Evolutionary conservation across 1,139 yeast genomes (phyloP).

Genomic region (Lodderomyces metapsilosis): DNA sequence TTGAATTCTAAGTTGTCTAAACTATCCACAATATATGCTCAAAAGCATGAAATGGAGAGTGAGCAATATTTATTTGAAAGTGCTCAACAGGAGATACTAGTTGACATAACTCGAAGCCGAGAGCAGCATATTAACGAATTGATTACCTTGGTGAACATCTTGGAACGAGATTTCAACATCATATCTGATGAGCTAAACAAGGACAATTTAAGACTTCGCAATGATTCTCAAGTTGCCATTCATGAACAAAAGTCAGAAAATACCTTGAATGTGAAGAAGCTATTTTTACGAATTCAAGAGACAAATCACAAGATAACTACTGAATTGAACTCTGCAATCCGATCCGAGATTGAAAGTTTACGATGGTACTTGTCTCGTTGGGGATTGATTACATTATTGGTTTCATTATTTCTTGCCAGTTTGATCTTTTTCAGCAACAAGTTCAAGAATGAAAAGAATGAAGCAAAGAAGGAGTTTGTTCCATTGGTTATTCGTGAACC

Average conservation of each 20-base stretch:
- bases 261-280: constrained; percentile 68
- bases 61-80: constrained; percentile 88
- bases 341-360: constrained; percentile 82
- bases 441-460: constrained; percentile 24
- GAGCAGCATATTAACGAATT: constrained; percentile 70
- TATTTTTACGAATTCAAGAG: constrained; percentile 75
- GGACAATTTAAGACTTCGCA: constrained; percentile 60
- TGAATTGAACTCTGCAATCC: constrained; percentile 75
- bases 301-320: constrained; percentile 84
- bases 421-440: constrained; percentile 41
- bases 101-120: constrained; percentile 73
- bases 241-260: constrained; percentile 87
- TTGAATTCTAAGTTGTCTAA: constrained; percentile 56
- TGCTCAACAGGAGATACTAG: constrained; percentile 83
- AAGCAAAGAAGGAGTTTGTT: constrained; percentile 35
- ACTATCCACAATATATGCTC: constrained; percentile 59
- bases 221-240: constrained; percentile 79
- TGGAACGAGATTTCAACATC: constrained; percentile 70
- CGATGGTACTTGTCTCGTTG: constrained; percentile 94
- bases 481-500: constrained; percentile 50
- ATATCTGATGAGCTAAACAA: constrained; percentile 79
- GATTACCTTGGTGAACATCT: constrained; percentile 61
- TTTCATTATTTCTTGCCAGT: constrained; percentile 42
- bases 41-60: constrained; percentile 73
- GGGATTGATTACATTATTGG: constrained; percentile 65